Evolutionary conservation across 257 asterid genomes (phyloP).

Genomic region (Scutellaria baicalensis): DNA sequence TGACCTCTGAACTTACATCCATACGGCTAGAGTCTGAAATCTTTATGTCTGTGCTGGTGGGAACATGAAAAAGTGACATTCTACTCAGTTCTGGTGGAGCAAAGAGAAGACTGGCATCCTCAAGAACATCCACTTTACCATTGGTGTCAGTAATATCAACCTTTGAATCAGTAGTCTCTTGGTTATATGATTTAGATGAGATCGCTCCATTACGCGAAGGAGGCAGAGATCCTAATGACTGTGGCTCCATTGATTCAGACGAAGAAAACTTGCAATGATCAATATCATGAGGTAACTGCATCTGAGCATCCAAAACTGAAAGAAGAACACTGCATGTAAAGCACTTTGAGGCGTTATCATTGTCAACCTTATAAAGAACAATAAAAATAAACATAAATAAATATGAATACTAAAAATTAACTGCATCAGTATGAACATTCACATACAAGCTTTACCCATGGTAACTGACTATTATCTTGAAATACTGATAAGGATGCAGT

Average conservation of each 20-base stretch:
- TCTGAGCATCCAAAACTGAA: conserved; percentile 77
- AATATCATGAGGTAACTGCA: conserved; percentile 83
- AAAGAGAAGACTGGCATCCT: conserved; percentile 75
- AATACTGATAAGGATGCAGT: background rate
- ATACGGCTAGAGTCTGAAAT: conserved; percentile 29
- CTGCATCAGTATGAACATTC: background rate
- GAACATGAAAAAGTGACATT: conserved; percentile 52
- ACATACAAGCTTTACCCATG: background rate
- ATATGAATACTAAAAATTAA: background rate
- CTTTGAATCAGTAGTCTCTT: conserved; percentile 56
- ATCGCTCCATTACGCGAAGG: conserved; percentile 37
- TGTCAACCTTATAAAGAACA: conserved; percentile 4
- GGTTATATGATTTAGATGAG: conserved; percentile 40
- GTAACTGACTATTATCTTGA: background rate
- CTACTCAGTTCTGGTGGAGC: conserved; percentile 72
- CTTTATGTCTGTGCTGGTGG: conserved; percentile 38
- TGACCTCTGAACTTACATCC: conserved; percentile 31
- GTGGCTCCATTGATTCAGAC: conserved; percentile 37
- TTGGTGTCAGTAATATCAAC: conserved; percentile 36
- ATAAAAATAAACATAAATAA: background rate
- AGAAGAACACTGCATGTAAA: conserved; percentile 83
- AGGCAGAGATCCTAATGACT: conserved; percentile 31
- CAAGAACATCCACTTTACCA: conserved; percentile 55
- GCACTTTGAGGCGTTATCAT: conserved; percentile 21
- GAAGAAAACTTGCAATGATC: conserved; percentile 49